phyloP scores from a whole-genome alignment of 352 stramenopile species.

The Elongisporangium senticosum region DNA sequence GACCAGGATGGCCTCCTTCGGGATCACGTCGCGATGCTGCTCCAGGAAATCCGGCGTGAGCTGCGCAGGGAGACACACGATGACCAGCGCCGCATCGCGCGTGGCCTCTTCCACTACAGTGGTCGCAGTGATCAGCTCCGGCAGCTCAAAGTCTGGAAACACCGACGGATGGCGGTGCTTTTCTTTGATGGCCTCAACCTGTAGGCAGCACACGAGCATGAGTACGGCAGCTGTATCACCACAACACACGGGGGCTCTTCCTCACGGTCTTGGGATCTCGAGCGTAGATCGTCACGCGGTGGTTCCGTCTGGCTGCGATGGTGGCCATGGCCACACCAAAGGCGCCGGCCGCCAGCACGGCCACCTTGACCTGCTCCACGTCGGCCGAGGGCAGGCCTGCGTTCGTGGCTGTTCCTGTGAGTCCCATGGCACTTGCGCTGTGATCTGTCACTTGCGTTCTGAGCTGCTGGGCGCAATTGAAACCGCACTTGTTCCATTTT shows the following conservation, averaged over 20 bases:
- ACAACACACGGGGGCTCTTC: not conserved
- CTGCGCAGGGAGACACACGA: conserved; percentile 96
- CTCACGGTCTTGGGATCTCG: conserved; percentile 54
- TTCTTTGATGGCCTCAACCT: conserved; percentile 91
- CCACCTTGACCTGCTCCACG: conserved; percentile 76
- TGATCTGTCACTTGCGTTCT: not conserved
- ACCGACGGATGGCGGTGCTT: conserved; percentile 89
- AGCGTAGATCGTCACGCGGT: conserved; percentile 91
- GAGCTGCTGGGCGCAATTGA: not conserved
- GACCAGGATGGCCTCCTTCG: conserved; percentile 86
- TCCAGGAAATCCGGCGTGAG: conserved; percentile 90
- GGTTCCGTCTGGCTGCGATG: conserved; percentile 85
- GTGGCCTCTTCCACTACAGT: conserved; percentile 84
- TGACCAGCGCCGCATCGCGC: conserved; percentile 86
- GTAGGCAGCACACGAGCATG: not conserved
- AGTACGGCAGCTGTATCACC: not conserved
- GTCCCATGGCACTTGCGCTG: not conserved
- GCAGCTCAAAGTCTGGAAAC: conserved; percentile 87
- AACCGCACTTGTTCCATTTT: not conserved
- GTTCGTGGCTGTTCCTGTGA: conserved; percentile 27
- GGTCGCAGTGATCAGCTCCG: conserved; percentile 82
- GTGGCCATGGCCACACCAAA: conserved; percentile 95
- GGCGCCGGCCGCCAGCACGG: conserved; percentile 91
- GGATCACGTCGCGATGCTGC: conserved; percentile 84
- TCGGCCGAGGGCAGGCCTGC: conserved; percentile 65